Evolutionary conservation across 306 rosid species (phyloP), one percentile per base, ranked within the genome.

Genomic region (Casuarina equisetifolia): DNA sequence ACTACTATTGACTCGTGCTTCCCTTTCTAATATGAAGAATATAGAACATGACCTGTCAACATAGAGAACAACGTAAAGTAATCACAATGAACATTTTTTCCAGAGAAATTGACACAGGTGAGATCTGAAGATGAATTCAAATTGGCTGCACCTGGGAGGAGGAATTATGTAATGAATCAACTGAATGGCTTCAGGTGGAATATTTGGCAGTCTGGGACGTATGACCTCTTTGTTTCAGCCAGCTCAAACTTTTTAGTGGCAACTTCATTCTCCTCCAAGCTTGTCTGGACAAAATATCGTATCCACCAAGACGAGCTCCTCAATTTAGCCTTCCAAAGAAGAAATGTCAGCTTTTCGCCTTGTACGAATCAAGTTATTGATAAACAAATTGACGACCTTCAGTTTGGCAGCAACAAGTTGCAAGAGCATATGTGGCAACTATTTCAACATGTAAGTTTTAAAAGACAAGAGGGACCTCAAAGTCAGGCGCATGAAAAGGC

Each of bases 281-380:
- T 87, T 46, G 61, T 75, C 78, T 82, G 92, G 69, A 62, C 73
- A 86, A 91, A 91, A 85, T 64, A 91, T 53, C 61, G 48, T 38
- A 38, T 63, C 97, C 97, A 91, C 93, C 97, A 89, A 58, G 92
- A 80, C 9, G 88, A 73, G 80, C 90, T 91, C 82, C 97, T 88
- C 90, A 89, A 79, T 87, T 91, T 91, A 61, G 97, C 97, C 93
- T 88, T 83, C 53, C 64, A 19, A 79, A 64, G 74, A 69, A 39
- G 49, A 68, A 78, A 55, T 59, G 10, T 40, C 48, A 8, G 32
- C 71, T 6, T 67, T 42, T 67, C 40, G 40, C 42, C 35, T 42
- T 17, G 1, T 16, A n/a, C n/a, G 50, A 40, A 67, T 43, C 71
- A 67, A 66, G 17, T 67, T 50, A 67, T 6, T n/a, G 49, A 68